Percentiles rank a stretch among this genome's conserved stretches.
Conservation (phyloP, 2,329 filamentous ascomycete genomes). For the Bipolaris victoriae region DNA sequence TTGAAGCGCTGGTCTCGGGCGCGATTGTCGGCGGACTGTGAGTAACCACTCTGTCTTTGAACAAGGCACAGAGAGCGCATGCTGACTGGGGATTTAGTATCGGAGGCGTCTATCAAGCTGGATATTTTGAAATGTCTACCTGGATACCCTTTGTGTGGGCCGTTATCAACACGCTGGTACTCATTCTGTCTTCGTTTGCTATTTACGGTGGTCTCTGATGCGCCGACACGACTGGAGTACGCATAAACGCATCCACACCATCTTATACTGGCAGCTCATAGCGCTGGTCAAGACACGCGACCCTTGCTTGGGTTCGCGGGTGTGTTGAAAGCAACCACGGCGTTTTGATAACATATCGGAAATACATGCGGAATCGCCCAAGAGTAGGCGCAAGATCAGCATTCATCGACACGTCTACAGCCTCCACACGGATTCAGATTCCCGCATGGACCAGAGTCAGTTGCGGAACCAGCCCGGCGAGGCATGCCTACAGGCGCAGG, state of each 20-base stretch:
- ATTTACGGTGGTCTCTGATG: conserved; percentile 80
- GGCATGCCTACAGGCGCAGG: background rate
- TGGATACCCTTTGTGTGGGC: conserved; percentile 94
- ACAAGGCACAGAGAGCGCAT: background rate
- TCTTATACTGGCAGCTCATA: background rate
- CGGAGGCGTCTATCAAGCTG: conserved; percentile 79
- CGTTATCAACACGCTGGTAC: conserved; percentile 78
- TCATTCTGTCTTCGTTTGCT: conserved; percentile 89
- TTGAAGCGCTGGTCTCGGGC: conserved; percentile 80
- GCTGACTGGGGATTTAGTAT: conserved; percentile 58
- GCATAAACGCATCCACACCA: background rate
- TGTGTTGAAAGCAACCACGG: background rate
- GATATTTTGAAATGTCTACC: conserved; percentile 89
- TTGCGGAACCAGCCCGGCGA: background rate
- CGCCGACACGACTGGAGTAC: background rate
- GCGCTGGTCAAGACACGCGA: background rate
- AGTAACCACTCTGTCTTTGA: conserved; percentile 43
- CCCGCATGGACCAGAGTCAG: background rate
- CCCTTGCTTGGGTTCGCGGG: background rate
- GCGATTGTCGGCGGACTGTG: conserved; percentile 82
- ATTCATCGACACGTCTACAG: background rate
- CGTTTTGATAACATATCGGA: background rate
- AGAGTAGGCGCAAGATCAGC: background rate
- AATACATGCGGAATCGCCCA: background rate
- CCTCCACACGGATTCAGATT: background rate